Base-by-base conservation (phyloP, 73 alveolate species). In the Symbiodinium natans region DNA sequence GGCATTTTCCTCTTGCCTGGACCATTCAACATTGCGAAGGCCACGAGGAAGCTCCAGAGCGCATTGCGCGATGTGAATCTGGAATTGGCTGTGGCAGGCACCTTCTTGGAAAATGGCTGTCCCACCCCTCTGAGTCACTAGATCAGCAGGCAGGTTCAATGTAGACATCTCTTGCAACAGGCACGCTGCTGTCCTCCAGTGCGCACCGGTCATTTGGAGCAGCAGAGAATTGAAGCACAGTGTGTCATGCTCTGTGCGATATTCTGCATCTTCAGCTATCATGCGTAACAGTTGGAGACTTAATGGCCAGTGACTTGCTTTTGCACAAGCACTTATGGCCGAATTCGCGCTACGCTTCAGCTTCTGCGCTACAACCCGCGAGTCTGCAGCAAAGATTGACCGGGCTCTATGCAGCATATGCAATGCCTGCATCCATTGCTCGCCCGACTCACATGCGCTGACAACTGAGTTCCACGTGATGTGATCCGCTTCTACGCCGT, bases 381-480 rank as follows among this genome's bases (percentile, higher is more conserved):
- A 17, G 82, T 29, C 82, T 2, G 31, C 82, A 29, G 9, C 82
- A 17, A 29, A 63, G 25, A 31, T 21, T 27, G 33, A 36, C 43
- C 71, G 84, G 4, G 95, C 95, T 7, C 36, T 2, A 38, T 40
- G 33, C 42, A 88, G 42, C 71, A 33, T 56, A 33, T 17, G 34
- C 36, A 88, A 42, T 54, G 95, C 95, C 43, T 59, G 71, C 43
- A 73, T 43, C 95, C 95, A 88, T n/a, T 88, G 95, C 95, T 38
- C 63, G 33, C 95, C 95, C n/a, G 86, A 56, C 74, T 88, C 95
- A 41, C 95, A 88, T 1, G 95, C 95, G n/a, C 95, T 88, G 74
- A 88, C 42, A 56, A 88, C 41, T 25, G 95, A 88, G 41, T 88
- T 88, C 94, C 94, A 48, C 40, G 54, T 41, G 56, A 80, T n/a